Evolutionary conservation across 192 early-diverging fungal genomes (phyloP), one percentile per base, ranked within the genome.

Genomic region (Coemansia sp.): DNA sequence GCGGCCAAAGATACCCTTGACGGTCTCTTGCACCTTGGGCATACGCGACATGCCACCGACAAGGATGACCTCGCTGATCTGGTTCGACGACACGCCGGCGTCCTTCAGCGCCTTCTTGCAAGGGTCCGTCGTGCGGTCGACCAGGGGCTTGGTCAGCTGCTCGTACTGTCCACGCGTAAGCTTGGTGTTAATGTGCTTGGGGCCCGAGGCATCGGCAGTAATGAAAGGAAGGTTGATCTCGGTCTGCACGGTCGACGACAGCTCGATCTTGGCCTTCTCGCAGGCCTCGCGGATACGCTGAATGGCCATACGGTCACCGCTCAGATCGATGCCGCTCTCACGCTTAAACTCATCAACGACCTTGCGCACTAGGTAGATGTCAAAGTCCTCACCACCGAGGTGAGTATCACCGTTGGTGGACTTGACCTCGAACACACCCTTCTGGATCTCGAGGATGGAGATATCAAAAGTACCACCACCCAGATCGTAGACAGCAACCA

Each of bases 191-290:
- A 99, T 95, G 87, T 99, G 97, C 87, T 99, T 99, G 74, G 97
- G 96, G 34, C 97, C 93, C 55, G 89, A 84, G n/a, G 85, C 85
- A 62, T 85, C 85, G 66, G 79, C 84, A 5, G 96, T 98, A 77
- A 98, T 97, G 84, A 91, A 98, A 16, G 96, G 96, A 38, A 98
- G 88, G 86, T 95, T 96, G 85, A 99, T 97, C 60, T 99, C 96
- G 57, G 96, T 98, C 87, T 94, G 92, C 24, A 94, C 80, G 52
- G 95, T 94, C 73, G 93, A 92, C 43, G 97, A 99, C 43, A 99
- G 88, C 85, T 98, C 97, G 74, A 96, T 97, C 91, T 99, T 99
- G 73, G 96, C 97, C 87, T 99, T 99, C 78, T 99, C 97, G 76
- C 92, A 90, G 20, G 94, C 96, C 85, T 98, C 96, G 85, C 96